phyloP scores from a whole-genome alignment of 2,329 filamentous ascomycete species.

The Sarocladium brachiariae region DNA sequence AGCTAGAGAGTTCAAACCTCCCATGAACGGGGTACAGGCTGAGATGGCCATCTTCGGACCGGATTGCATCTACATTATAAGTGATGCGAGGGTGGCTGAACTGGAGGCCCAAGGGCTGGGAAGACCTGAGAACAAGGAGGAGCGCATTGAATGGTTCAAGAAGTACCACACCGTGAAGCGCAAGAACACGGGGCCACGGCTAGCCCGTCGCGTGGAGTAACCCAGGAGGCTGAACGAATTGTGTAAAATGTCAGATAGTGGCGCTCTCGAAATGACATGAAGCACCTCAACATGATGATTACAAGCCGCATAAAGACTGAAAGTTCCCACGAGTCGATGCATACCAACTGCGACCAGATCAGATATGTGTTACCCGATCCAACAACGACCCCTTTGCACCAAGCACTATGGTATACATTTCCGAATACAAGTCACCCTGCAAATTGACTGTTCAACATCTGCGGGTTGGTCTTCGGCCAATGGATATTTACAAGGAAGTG shows the following conservation, averaged over 20 bases:
- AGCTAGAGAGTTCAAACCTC: background rate
- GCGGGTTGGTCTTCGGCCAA: conserved; percentile 31
- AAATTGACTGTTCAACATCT: conserved; percentile 37
- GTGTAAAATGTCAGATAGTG: background rate
- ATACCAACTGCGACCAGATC: conserved; percentile 22
- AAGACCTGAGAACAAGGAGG: background rate
- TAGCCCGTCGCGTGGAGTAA: background rate
- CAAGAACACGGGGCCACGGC: background rate
- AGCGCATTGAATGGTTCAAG: conserved; percentile 3
- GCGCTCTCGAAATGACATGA: background rate
- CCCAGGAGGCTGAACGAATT: background rate
- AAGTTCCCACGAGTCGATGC: background rate
- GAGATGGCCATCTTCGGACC: background rate
- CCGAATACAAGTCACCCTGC: conserved; percentile 41
- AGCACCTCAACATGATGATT: background rate
- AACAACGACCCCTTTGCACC: conserved; percentile 8
- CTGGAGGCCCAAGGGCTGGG: background rate
- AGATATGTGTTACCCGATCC: conserved; percentile 24
- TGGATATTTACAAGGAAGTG: conserved; percentile 33
- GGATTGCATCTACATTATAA: background rate
- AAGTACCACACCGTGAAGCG: background rate
- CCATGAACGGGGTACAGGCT: background rate
- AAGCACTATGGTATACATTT: conserved; percentile 23
- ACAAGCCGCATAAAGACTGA: background rate
- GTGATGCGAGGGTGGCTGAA: background rate